Conservation (phyloP, 257 asterid species). For the Petunia secreta region DNA sequence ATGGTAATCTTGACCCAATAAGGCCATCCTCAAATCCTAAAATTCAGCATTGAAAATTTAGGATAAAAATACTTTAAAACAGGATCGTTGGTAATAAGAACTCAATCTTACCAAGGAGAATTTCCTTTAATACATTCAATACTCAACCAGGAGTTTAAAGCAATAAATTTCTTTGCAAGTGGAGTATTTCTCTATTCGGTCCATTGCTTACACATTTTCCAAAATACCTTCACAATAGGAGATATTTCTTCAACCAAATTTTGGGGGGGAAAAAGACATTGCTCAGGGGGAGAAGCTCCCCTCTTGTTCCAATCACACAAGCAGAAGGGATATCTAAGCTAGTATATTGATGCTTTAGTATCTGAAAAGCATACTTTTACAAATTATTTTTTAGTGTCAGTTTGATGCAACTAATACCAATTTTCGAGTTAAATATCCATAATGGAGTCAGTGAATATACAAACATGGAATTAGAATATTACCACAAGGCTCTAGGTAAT, state of each 20-base stretch:
- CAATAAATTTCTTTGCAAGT: background rate
- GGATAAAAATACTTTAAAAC: background rate
- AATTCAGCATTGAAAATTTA: no score
- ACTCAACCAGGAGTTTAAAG: background rate
- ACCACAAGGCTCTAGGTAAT: conserved; percentile 19
- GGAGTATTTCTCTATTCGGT: background rate
- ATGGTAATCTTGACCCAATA: background rate
- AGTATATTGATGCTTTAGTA: background rate
- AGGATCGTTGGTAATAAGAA: background rate
- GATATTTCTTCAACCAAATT: background rate
- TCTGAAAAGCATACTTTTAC: background rate
- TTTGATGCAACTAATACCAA: background rate
- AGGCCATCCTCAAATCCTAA: no score
- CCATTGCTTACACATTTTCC: background rate
- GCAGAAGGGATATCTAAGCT: background rate
- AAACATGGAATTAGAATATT: background rate
- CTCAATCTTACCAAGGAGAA: background rate
- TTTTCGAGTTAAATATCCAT: background rate
- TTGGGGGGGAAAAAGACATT: no score
- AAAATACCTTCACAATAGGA: background rate
- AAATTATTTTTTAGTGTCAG: background rate
- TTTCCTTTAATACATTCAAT: background rate
- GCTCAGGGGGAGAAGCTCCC: background rate
- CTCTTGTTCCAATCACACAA: background rate
- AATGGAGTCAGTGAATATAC: background rate